Base-by-base conservation (phyloP, 2,329 filamentous ascomycete species). In the Apiospora hydei region DNA sequence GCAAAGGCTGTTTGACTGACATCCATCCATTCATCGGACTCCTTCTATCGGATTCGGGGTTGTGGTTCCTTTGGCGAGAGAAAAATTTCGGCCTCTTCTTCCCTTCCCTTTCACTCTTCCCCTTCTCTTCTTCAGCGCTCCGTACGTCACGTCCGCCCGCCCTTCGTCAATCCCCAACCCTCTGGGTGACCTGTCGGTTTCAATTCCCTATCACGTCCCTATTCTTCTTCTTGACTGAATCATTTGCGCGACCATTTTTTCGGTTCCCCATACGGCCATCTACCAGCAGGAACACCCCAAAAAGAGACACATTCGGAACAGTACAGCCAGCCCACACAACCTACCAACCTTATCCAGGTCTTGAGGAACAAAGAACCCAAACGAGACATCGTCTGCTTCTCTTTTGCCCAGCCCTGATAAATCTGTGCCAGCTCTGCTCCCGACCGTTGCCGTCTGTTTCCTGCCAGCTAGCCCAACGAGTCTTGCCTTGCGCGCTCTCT, bases 131-230 rank as follows among this genome's bases (percentile, higher is more conserved):
- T 71, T 71, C 70, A 70, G 71, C 72, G 72, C 72, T 73, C 72
- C 72, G 69, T 73, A 73, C 72, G 70, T 57, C 72, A 70, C 61
- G 72, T 70, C 72, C 71, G 68, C 72, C 72, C 72, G 67, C 70
- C 69, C 44, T 69, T 44, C 61, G 72, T 73, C 72, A 73, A 73
- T 70, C n/a, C 57, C 61, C 47, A 69, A 70, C 72, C 72, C 70
- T 70, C 72, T 73, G 72, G 72, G 72, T 70, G 72, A 71, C 68
- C 70, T 69, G 70, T 71, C 67, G 70, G 49, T 44, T 57, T 53
- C 68, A 69, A 47, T 49, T 69, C 44, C 67, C n/a, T 57, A n/a
- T 69, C 24, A 41, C 38, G 38, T 69, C 34, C n/a, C 41, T 47
- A 57, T 69, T 69, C 47, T 69, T 69, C 68, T 69, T 69, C 68